Evolutionary conservation across 1,284 basidiomycete species (phyloP), one percentile per base, ranked within the genome.

Genomic region (Microbotryomycetes sp.): DNA sequence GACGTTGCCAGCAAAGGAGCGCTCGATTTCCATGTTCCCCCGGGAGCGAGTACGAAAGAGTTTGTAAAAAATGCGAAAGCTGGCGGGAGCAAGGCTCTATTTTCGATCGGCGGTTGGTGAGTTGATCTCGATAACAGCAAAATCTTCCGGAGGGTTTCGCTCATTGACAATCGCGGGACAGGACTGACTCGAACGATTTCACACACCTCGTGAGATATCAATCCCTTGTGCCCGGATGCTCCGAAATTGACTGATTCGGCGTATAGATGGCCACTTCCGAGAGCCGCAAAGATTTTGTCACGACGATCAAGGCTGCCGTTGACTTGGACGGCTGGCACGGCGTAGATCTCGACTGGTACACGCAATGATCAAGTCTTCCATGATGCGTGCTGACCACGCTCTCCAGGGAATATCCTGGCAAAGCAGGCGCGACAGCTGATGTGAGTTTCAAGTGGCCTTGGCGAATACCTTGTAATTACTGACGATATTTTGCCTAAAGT

Each of bases 281-380:
- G 5, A 16, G 50, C 4, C 35, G 57, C 3, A 23, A 26, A 5
- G 31, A 47, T n/a, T 63, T 59, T 16, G 52, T 57, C 15, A 48
- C 49, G 0, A 48, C 54, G 0, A 53, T 63, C 30, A 28, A 45
- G 6, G 23, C 47, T 2, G 50, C 52, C 2, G 9, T 63, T 3
- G 27, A 46, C 26, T 29, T 46, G 2, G 45, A 59, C n/a, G 54
- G 54, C 3, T 63, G 56, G 11, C 57, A 62, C n/a, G 61, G 61
- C 1, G 5, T 59, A 27, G 60, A 62, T 28, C 47, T 63, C 21
- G 63, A 65, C 24, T 61, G 63, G 63, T 35, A 46, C 16, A 55
- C 54, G 24, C 54, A 26, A 24, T 5, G 35, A 18, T 31, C 21
- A 16, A n/a, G 21, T 45, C 5, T 54, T 41, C 15, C 16, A 5